Conservation (phyloP, 2,329 filamentous ascomycete genomes). For the Davidsoniella neocaledoniae region DNA sequence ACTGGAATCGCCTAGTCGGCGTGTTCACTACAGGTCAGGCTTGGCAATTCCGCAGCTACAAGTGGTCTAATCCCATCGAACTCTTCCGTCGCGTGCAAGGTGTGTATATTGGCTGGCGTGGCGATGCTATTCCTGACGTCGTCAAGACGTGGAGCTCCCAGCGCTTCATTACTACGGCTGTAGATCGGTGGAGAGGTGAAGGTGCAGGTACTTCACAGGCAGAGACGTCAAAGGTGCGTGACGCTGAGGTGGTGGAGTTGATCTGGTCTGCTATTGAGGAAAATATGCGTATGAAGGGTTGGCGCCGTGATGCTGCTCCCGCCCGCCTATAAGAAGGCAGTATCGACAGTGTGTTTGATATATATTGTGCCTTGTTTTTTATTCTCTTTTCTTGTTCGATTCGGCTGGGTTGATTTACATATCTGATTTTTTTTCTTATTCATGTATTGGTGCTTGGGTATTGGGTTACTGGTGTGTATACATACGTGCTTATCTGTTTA, state of each 20-base stretch:
- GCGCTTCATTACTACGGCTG: conserved; percentile 56
- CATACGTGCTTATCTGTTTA: too few species aligned
- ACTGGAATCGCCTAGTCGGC: conserved; percentile 88
- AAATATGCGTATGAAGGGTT: conserved; percentile 73
- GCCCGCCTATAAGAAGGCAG: conserved; percentile 26
- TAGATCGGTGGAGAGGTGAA: conserved; percentile 65
- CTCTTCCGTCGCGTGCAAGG: conserved; percentile 80
- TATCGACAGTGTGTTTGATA: background rate
- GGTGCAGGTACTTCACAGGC: conserved; percentile 20
- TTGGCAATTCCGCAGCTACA: conserved; percentile 98
- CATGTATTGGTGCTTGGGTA: too few species aligned
- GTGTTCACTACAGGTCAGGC: conserved; percentile 95
- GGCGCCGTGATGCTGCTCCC: conserved; percentile 56
- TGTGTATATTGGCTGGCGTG: conserved; percentile 81
- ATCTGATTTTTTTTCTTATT: too few species aligned
- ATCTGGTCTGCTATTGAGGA: conserved; percentile 84
- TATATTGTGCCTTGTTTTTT: background rate
- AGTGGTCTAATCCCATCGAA: conserved; percentile 78
- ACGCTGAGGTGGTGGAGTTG: conserved; percentile 80
- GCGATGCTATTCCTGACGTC: conserved; percentile 60
- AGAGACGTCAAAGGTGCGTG: conserved; percentile 53
- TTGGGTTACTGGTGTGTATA: too few species aligned
- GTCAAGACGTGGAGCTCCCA: conserved; percentile 67
- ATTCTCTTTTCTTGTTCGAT: background rate
- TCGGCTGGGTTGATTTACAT: too few species aligned